Conservation (phyloP, 202 grass and related monocot genomes). For the Saccharum hybrid region DNA sequence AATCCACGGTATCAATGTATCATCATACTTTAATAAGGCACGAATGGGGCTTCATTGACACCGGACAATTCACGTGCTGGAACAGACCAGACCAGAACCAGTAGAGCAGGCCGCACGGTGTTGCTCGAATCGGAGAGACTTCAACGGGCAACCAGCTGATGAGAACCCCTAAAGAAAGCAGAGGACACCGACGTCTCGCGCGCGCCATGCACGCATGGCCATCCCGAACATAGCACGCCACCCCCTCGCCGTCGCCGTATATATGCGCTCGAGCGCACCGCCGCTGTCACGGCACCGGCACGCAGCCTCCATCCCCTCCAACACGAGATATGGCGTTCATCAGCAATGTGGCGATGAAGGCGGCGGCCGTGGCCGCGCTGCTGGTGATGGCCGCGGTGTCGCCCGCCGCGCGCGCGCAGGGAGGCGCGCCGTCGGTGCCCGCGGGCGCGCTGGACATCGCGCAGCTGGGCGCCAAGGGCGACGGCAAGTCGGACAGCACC, state of each 20-base stretch:
- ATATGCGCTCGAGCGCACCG: neutral
- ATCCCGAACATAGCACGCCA: neutral
- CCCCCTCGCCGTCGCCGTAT: neutral
- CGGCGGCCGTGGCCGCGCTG: neutral
- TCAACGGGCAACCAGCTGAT: neutral
- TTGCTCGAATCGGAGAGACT: neutral
- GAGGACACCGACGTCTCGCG: neutral
- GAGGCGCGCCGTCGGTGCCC: conserved; percentile 14
- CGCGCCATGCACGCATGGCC: conserved; percentile 33
- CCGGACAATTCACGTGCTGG: too few species aligned
- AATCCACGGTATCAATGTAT: neutral
- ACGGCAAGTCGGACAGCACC: conserved; percentile 64
- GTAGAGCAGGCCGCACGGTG: too few species aligned
- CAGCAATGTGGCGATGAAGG: neutral
- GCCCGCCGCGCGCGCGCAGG: too few species aligned
- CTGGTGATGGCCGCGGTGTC: neutral
- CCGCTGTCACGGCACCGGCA: neutral
- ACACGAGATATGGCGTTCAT: neutral
- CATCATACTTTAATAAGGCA: too few species aligned
- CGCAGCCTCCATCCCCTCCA: neutral
- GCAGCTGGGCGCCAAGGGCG: conserved; percentile 54
- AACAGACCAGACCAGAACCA: too few species aligned
- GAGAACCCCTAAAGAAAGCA: neutral
- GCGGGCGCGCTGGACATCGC: conserved; percentile 53
- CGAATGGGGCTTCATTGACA: too few species aligned